Percentiles rank a stretch among this genome's conserved stretches.
Conservation (phyloP, 805 yeast species). For the Yamadazyma kitorensis region DNA sequence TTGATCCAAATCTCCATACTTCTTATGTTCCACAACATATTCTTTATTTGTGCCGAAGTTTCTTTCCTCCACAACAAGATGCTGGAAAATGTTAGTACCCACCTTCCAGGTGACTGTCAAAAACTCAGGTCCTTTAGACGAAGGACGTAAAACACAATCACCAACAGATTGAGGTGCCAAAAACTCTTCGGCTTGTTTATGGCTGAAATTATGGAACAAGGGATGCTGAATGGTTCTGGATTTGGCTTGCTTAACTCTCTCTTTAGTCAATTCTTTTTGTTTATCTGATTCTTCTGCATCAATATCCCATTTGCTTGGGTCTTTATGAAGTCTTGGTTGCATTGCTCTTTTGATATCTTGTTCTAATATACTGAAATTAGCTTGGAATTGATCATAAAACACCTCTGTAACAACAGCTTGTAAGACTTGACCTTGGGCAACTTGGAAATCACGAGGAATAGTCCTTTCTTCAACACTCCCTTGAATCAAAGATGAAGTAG, state of each 20-base stretch:
- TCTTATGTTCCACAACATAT: constrained; percentile 63
- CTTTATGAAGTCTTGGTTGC: constrained; percentile 46
- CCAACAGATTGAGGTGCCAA: constrained; percentile 89
- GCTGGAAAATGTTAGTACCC: constrained; percentile 86
- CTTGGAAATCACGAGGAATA: constrained; percentile 44
- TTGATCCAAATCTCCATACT: constrained; percentile 89
- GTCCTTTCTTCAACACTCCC: constrained; percentile 45
- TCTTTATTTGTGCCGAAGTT: constrained; percentile 60
- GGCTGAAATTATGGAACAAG: constrained; percentile 76
- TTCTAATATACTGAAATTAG: constrained; percentile 67
- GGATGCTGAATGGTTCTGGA: constrained; percentile 89
- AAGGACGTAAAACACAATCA: constrained; percentile 90
- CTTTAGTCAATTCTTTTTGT: constrained; percentile 55
- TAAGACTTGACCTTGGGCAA: constrained; percentile 69
- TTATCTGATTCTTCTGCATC: constrained; percentile 68
- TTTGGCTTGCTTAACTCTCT: constrained; percentile 63
- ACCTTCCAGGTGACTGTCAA: constrained; percentile 96
- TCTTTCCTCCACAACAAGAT: constrained; percentile 78
- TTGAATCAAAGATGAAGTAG: constrained; percentile 40
- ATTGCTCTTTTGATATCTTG: constrained; percentile 59
- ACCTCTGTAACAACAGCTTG: constrained; percentile 75
- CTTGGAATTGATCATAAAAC: constrained; percentile 71
- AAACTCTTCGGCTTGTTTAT: constrained; percentile 88
- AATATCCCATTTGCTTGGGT: constrained; percentile 75
- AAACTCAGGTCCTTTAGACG: constrained; percentile 84